Percentiles rank a stretch among this genome's conserved stretches.
Evolutionary conservation across 2,329 filamentous ascomycete species (phyloP).

Genomic region (Xylariaceae sp.): DNA sequence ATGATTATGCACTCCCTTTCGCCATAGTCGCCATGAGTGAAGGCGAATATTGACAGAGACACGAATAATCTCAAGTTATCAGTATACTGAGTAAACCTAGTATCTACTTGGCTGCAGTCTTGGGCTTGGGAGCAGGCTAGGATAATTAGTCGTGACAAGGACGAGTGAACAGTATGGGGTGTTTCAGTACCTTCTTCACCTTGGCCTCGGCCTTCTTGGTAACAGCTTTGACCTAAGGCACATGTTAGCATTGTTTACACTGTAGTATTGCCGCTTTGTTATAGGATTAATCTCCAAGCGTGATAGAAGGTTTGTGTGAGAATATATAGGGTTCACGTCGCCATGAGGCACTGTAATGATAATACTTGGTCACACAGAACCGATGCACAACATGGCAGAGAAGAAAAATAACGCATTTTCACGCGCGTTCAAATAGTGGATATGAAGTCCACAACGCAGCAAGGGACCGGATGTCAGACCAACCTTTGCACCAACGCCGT

Average conservation of each 20-base stretch:
- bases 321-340: too few relatives aligned
- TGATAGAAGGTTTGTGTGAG: too few relatives aligned
- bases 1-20: conserved; percentile 1
- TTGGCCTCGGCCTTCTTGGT: conserved; percentile 40
- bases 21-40: neutral
- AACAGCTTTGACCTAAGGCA: conserved; percentile 39
- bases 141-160: conserved; percentile 6
- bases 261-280: neutral
- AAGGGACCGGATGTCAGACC: conserved; percentile 4
- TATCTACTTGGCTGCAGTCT: conserved; percentile 35
- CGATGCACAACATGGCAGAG: neutral
- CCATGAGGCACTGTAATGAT: too few relatives aligned
- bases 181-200: conserved; percentile 36
- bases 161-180: neutral
- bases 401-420: too few relatives aligned
- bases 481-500: conserved; percentile 41
- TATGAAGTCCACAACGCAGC: neutral
- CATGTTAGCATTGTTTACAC: conserved; percentile 27
- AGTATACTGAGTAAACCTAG: neutral
- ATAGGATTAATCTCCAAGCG: neutral
- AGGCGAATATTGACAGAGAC: neutral
- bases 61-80: neutral
- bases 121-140: conserved; percentile 35
- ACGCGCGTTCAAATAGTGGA: neutral
- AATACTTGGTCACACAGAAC: too few relatives aligned